Evolutionary conservation across 75 land plant genomes (phyloP).

Genomic region (Ceratopteris richardii): DNA sequence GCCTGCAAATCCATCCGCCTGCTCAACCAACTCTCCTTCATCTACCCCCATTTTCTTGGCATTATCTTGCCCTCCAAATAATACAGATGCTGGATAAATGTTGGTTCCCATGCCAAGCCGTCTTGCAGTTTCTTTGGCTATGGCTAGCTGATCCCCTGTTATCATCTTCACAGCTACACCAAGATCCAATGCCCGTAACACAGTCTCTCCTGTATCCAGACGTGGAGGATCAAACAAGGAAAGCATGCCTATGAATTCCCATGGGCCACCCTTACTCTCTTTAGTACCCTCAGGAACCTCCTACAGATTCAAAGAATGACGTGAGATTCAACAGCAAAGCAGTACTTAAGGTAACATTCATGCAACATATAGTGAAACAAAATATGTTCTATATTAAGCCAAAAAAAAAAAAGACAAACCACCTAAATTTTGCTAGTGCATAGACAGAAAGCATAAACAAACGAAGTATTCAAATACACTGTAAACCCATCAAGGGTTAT

Average conservation of each 20-base stretch:
- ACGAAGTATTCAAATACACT: no score
- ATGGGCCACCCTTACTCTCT: constrained; percentile 25
- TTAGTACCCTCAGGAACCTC: constrained; percentile 25
- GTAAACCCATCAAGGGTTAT: no score
- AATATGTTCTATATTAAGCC: no score
- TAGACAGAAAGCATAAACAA: no score
- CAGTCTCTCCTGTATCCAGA: constrained; percentile 31
- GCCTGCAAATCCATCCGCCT: constrained; percentile 41
- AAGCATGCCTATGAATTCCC: constrained; percentile 26
- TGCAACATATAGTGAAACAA: not conserved
- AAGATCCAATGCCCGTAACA: constrained; percentile 22
- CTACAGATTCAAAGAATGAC: constrained; percentile 3
- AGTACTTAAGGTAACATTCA: no score
- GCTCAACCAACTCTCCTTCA: constrained; percentile 26
- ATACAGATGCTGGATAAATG: constrained; percentile 28
- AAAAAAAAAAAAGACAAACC: no score
- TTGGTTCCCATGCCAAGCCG: constrained; percentile 35
- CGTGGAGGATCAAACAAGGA: constrained; percentile 34
- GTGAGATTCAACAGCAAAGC: not conserved
- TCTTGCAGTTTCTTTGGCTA: constrained; percentile 32
- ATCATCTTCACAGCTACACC: constrained; percentile 35
- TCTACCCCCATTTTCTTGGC: constrained; percentile 13
- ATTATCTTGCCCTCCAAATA: constrained; percentile 9
- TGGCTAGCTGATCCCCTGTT: constrained; percentile 35
- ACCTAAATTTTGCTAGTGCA: no score